A percentile compares a stretch with the other conserved stretches of the same genome.
Conservation (phyloP, 116 monocot genomes). For the Thalassia testudinum region DNA sequence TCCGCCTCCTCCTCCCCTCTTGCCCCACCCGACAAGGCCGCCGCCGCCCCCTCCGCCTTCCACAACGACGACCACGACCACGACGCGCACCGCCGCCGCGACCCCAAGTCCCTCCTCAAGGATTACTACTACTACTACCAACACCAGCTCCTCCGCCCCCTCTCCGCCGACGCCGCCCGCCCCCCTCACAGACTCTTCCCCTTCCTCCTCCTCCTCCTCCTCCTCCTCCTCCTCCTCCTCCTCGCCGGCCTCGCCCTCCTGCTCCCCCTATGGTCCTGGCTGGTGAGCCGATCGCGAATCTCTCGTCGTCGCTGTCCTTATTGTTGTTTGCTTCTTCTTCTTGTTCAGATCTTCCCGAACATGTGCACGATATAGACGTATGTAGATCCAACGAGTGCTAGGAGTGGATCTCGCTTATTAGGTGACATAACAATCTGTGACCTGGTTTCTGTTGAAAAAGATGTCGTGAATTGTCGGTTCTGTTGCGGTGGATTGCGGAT, state of each 20-base stretch:
- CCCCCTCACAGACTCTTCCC: slow-evolving; percentile 2
- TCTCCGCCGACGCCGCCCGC: background rate
- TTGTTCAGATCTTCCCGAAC: background rate
- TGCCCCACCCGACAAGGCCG: slow-evolving; percentile 1
- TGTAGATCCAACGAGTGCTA: background rate
- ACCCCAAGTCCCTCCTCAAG: slow-evolving; percentile 6
- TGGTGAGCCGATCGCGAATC: background rate
- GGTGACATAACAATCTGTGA: no score
- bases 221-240: background rate
- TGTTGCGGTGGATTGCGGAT: no score
- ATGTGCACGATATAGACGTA: background rate
- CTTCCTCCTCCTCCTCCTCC: background rate
- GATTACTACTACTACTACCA: slow-evolving; percentile 1
- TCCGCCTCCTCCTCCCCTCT: background rate
- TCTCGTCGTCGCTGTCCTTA: background rate
- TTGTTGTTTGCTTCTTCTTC: background rate
- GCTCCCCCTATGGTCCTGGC: background rate
- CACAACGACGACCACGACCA: slow-evolving; percentile 3
- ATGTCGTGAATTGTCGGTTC: no score
- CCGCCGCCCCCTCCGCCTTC: background rate
- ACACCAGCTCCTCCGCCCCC: slow-evolving; percentile 1
- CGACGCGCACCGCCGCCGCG: slow-evolving; percentile 5
- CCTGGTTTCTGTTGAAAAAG: no score
- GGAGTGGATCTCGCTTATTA: background rate
- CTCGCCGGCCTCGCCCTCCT: background rate